Evolutionary conservation across 2,329 filamentous ascomycete species (phyloP).

Genomic region (Aspergillus awamori): DNA sequence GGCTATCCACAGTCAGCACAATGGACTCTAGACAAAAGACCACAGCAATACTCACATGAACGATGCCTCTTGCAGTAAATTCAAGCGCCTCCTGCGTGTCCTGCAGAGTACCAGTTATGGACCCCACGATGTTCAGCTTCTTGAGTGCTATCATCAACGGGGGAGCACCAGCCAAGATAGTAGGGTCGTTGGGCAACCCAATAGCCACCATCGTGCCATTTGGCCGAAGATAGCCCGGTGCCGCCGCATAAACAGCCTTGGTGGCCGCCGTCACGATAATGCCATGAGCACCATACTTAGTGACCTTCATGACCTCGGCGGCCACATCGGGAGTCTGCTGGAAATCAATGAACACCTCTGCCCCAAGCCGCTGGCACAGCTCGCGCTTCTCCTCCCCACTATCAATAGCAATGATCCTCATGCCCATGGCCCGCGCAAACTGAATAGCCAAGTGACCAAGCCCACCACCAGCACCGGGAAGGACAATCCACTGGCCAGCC

Average conservation of each 20-base stretch:
- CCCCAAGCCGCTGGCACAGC: conserved; percentile 68
- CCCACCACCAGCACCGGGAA: conserved; percentile 52
- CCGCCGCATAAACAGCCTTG: conserved; percentile 94
- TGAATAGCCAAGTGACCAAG: conserved; percentile 79
- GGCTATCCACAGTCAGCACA: conserved; percentile 8
- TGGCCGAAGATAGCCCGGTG: conserved; percentile 79
- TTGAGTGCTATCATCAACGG: conserved; percentile 85
- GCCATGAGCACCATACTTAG: conserved; percentile 80
- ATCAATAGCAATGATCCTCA: conserved; percentile 79
- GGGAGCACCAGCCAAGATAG: conserved; percentile 67
- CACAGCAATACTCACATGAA: conserved; percentile 4
- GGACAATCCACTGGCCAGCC: conserved; percentile 31
- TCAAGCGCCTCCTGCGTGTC: conserved; percentile 87
- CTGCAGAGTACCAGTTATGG: conserved; percentile 87
- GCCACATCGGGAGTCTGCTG: conserved; percentile 72
- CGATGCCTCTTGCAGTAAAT: conserved; percentile 74
- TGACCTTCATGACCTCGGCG: conserved; percentile 78
- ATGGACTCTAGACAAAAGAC: background rate
- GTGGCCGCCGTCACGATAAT: conserved; percentile 82
- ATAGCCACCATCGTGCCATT: conserved; percentile 83
- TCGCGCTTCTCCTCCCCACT: conserved; percentile 77
- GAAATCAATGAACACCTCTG: conserved; percentile 77
- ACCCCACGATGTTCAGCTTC: conserved; percentile 90
- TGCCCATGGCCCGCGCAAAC: conserved; percentile 88
- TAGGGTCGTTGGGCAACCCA: conserved; percentile 78